These are phyloP conservation scores for Pugionium dolabratum DNA, from an alignment of 345 rosid genomes.

Conservation along the genomic window DNA sequence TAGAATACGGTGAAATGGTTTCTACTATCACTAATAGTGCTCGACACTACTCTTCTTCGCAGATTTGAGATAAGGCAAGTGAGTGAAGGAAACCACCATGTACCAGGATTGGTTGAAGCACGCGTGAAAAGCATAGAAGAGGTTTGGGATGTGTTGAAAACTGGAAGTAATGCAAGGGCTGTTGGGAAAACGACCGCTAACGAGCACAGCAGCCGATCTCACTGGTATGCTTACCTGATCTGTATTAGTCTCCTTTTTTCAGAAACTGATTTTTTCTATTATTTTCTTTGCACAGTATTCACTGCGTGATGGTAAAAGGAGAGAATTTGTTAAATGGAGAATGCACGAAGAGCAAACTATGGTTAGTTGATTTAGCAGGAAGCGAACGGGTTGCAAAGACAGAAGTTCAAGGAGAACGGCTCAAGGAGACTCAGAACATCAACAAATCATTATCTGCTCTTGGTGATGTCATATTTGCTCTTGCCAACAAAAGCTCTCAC, in stretches of 20 bases:
- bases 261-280: background rate
- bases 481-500: slow-evolving; percentile 87
- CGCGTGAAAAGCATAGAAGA: slow-evolving; percentile 70
- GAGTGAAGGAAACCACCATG: slow-evolving; percentile 79
- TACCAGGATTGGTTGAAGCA: slow-evolving; percentile 91
- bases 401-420: slow-evolving; percentile 90
- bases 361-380: slow-evolving; percentile 99
- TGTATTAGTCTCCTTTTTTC: background rate
- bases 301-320: slow-evolving; percentile 88
- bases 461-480: slow-evolving; percentile 96
- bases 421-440: slow-evolving; percentile 95
- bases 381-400: slow-evolving; percentile 95
- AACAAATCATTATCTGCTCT: slow-evolving; percentile 96
- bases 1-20: slow-evolving; percentile 1
- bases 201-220: slow-evolving; percentile 96
- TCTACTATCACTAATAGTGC: background rate
- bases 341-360: slow-evolving; percentile 87
- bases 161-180: slow-evolving; percentile 89
- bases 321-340: slow-evolving; percentile 85
- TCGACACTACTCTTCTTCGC: slow-evolving; percentile 25
- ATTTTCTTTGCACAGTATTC: slow-evolving; percentile 53
- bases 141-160: slow-evolving; percentile 91
- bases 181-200: slow-evolving; percentile 90
- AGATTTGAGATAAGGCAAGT: slow-evolving; percentile 86
- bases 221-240: slow-evolving; percentile 57